A percentile compares a stretch with the other conserved stretches of the same genome.
These are phyloP conservation scores for Boletellus ananiceps DNA, from an alignment of 768 basidiomycete species.

Conservation along the genomic window DNA sequence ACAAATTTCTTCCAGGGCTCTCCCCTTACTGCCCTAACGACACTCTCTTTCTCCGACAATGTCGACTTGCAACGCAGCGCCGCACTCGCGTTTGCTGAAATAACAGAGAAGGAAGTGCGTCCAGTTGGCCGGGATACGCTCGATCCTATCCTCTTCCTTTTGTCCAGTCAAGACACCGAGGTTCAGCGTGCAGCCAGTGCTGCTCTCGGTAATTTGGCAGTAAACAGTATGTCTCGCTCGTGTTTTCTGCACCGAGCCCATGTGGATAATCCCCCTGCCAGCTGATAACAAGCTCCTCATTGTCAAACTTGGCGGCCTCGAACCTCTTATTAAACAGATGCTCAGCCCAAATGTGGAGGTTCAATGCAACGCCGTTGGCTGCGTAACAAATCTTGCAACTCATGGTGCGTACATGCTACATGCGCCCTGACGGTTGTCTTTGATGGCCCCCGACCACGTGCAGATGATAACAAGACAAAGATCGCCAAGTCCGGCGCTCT, in stretches of 20 bases:
- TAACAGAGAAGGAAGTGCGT: constrained; percentile 98
- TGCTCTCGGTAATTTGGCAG: constrained; percentile 94
- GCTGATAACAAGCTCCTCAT: constrained; percentile 99
- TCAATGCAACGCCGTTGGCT: constrained; percentile 99
- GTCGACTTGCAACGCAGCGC: constrained; percentile 98
- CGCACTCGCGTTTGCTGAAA: constrained; percentile 97
- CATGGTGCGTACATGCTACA: constrained; percentile 62
- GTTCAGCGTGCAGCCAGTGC: constrained; percentile 98
- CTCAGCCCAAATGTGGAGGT: constrained; percentile 98
- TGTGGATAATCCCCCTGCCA: constrained; percentile 30
- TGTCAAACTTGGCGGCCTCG: constrained; percentile 94
- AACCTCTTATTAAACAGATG: constrained; percentile 98
- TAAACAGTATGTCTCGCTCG: constrained; percentile 74
- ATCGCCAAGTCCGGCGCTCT: constrained; percentile 99
- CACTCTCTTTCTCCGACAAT: constrained; percentile 97
- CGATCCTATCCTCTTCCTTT: constrained; percentile 95
- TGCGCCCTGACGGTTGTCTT: not conserved
- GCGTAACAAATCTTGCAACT: constrained; percentile 97
- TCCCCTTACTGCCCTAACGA: constrained; percentile 89
- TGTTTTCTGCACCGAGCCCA: constrained; percentile 10
- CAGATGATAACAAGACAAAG: constrained; percentile 99
- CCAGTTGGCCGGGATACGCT: constrained; percentile 95
- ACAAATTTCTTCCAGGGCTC: constrained; percentile 98
- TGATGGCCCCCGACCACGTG: constrained; percentile 9
- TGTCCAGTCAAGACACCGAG: constrained; percentile 97